These are phyloP conservation scores for Posidonia oceanica DNA, from an alignment of 116 monocot genomes.

Conservation along the genomic window DNA sequence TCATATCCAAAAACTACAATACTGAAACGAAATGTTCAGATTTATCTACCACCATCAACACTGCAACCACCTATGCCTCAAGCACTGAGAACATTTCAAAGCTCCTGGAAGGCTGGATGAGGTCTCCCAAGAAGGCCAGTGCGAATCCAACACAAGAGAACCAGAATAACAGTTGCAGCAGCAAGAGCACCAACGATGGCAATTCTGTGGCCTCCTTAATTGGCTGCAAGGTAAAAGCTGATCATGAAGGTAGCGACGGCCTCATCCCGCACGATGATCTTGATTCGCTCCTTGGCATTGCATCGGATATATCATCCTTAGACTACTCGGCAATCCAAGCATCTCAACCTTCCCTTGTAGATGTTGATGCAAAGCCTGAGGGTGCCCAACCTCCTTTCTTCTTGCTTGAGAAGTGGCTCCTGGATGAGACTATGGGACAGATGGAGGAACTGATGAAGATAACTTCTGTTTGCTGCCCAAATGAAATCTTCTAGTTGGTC, in stretches of 20 bases:
- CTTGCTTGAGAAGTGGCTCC: slow-evolving; percentile 64
- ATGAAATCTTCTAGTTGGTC: slow-evolving; percentile 1
- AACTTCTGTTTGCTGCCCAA: slow-evolving; percentile 16
- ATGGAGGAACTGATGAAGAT: slow-evolving; percentile 28
- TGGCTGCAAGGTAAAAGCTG: not conserved
- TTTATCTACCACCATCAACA: too few relatives aligned
- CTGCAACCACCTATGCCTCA: slow-evolving; percentile 38
- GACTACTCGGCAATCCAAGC: slow-evolving; percentile 10
- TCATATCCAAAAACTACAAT: not conserved
- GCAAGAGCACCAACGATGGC: not conserved
- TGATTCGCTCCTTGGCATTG: slow-evolving; percentile 19
- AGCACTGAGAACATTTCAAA: slow-evolving; percentile 77
- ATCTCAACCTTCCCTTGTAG: not conserved
- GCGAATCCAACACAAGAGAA: not conserved
- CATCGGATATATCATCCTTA: slow-evolving; percentile 13
- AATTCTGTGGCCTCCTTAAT: not conserved
- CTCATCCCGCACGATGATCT: slow-evolving; percentile 19
- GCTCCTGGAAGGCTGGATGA: slow-evolving; percentile 72
- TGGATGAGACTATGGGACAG: slow-evolving; percentile 45
- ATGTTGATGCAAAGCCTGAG: slow-evolving; percentile 11
- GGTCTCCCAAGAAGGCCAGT: slow-evolving; percentile 1
- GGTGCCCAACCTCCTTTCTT: slow-evolving; percentile 25
- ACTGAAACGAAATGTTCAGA: not conserved
- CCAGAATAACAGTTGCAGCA: slow-evolving; percentile 3
- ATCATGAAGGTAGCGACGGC: not conserved